phyloP scores from a whole-genome alignment of 106 monocot species.

The Allium fistulosum region DNA sequence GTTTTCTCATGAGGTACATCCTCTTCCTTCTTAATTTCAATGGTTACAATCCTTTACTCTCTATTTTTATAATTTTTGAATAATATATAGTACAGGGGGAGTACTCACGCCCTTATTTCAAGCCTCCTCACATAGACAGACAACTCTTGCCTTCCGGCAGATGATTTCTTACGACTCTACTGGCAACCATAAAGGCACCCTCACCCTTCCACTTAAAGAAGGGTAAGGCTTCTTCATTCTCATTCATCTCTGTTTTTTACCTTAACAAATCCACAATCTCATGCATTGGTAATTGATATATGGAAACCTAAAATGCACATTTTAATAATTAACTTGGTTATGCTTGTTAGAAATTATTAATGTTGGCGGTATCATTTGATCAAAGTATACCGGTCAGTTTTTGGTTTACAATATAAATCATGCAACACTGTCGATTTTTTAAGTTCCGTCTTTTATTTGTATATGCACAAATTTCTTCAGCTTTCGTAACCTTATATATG shows the following conservation, averaged over 20 bases:
- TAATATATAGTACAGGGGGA: conserved; percentile 45
- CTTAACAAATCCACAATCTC: not conserved
- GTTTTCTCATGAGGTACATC: conserved; percentile 91
- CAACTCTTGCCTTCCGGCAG: conserved; percentile 74
- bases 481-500: no score
- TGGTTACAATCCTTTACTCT: not conserved
- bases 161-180: conserved; percentile 50
- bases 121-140: conserved; percentile 92
- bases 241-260: not conserved
- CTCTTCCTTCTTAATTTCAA: not conserved
- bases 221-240: conserved; percentile 38
- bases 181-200: conserved; percentile 80
- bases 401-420: no score
- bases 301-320: no score
- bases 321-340: no score
- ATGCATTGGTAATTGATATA: conserved; percentile 62
- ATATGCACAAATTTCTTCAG: no score
- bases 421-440: no score
- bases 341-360: no score
- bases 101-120: conserved; percentile 89
- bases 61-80: not conserved
- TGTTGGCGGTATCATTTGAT: no score
- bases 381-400: no score
- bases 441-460: no score
- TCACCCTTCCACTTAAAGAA: conserved; percentile 67